Evolutionary conservation across 1,284 basidiomycete species (phyloP).

Genomic region (Marasmius tenuissimus): DNA sequence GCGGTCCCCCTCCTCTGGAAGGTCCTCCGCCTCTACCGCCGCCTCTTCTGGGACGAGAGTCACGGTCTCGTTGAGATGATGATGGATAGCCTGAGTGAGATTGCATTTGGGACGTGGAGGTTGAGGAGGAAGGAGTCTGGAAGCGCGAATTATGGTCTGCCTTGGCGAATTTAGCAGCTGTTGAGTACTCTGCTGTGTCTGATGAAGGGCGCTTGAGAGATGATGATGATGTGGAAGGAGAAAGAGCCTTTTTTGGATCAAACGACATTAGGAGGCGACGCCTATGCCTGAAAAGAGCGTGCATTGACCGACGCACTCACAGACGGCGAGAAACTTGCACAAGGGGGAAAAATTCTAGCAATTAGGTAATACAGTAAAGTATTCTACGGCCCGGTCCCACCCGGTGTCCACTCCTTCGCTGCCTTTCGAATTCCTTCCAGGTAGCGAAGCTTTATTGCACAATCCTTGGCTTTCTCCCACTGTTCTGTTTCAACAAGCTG

Average conservation of each 20-base stretch:
- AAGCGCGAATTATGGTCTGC: not conserved
- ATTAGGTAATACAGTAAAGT: not conserved
- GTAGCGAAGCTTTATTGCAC: constrained; percentile 77
- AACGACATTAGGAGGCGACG: constrained; percentile 15
- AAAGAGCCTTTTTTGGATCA: not conserved
- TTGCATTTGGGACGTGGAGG: not conserved
- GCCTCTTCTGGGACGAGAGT: no score
- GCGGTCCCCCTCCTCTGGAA: not conserved
- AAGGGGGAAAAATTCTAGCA: not conserved
- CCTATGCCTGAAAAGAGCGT: constrained; percentile 8
- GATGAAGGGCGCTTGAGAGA: constrained; percentile 10
- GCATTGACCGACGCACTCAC: not conserved
- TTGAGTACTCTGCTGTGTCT: constrained; percentile 1
- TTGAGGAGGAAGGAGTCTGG: not conserved
- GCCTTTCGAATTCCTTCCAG: constrained; percentile 74
- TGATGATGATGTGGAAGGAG: not conserved
- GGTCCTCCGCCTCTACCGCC: not conserved
- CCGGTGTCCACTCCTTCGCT: constrained; percentile 45
- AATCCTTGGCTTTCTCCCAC: constrained; percentile 57
- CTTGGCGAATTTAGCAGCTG: constrained; percentile 10
- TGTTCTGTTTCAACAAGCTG: constrained; percentile 50
- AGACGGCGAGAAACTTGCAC: not conserved
- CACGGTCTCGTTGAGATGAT: not conserved
- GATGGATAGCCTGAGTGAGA: not conserved
- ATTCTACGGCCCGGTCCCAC: constrained; percentile 23